Evolutionary conservation across 2,329 filamentous ascomycete genomes (phyloP), one percentile per base, ranked within the genome.

Genomic region (Endothia cerciana): DNA sequence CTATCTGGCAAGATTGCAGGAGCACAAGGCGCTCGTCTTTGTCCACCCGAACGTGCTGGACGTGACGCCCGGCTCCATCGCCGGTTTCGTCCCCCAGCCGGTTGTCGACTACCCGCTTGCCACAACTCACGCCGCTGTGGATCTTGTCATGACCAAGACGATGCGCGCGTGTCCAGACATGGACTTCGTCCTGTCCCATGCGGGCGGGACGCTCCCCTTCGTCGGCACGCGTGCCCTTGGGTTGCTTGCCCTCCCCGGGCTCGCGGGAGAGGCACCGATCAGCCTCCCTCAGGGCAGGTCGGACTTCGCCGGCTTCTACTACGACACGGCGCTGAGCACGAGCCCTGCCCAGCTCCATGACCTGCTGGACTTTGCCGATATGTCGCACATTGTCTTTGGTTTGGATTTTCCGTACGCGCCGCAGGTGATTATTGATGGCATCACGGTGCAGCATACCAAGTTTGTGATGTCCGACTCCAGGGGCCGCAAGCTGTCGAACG

Each of bases 181-280:
- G 63, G 80, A 80, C 28, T 73, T 83, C 36, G 82, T 83, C 59
- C 71, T 83, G 0, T 78, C 77, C 0, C 81, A 83, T 65, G 80
- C 77, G 0, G 82, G 81, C 1, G 81, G 81, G 0, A 75, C 78
- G 0, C 69, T 82, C 0, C 80, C 81, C 0, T 81, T 73, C 30
- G 59, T 83, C 0, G 71, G 75, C 1, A 64, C 69, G 4, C 74
- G 79, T 1, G 68, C 69, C 13, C 58, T 70, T 19, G 63, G 62
- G 11, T 59, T 43, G 0, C 28, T 71, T 4, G 49, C 22, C 22
- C 57, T 71, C 4, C 60, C 65, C 0, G 58, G 57, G 1, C 49
- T 72, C 19, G 59, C 58, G 4, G 36, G 36, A 0, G 33, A 66
- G 2, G n/a, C 58, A 8, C 28, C 45, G 0, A 62, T 66, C 1